Conservation (phyloP, 148 eudicot genomes). For the Amaranthus cruentus region DNA sequence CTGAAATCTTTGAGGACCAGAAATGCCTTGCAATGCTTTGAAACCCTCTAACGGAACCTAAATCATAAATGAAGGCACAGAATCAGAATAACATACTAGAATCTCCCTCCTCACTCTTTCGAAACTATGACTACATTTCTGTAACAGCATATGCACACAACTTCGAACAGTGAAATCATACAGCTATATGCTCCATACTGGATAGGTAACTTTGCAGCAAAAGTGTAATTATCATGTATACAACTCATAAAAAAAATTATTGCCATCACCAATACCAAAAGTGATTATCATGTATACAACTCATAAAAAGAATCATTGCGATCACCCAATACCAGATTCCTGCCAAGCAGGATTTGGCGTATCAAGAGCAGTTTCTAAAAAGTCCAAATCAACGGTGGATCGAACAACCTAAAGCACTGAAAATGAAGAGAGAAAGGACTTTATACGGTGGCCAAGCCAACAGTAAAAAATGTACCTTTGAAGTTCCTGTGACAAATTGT, state of each 20-base stretch:
- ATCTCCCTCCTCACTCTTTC: neutral
- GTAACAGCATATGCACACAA: neutral
- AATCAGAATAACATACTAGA: neutral
- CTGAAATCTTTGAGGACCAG: slow-evolving; percentile 96
- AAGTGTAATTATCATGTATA: too few relatives aligned
- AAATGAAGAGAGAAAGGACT: neutral
- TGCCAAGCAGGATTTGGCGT: too few relatives aligned
- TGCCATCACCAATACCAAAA: too few relatives aligned
- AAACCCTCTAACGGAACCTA: slow-evolving; percentile 98
- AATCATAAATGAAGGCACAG: neutral
- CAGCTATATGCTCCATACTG: neutral
- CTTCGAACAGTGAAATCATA: too few relatives aligned
- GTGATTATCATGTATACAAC: too few relatives aligned
- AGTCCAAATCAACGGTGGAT: neutral
- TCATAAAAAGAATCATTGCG: too few relatives aligned
- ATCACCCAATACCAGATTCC: too few relatives aligned
- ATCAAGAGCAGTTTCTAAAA: neutral
- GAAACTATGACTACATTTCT: neutral
- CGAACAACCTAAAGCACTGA: neutral
- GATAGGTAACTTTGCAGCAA: too few relatives aligned
- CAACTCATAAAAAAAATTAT: too few relatives aligned
- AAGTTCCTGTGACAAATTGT: slow-evolving; percentile 97
- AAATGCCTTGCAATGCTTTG: slow-evolving; percentile 92
- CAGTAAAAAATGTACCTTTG: slow-evolving; percentile 55
- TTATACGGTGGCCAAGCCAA: neutral